Evolutionary conservation across 257 asterid species (phyloP).

Genomic region (Przewalskia tangutica): DNA sequence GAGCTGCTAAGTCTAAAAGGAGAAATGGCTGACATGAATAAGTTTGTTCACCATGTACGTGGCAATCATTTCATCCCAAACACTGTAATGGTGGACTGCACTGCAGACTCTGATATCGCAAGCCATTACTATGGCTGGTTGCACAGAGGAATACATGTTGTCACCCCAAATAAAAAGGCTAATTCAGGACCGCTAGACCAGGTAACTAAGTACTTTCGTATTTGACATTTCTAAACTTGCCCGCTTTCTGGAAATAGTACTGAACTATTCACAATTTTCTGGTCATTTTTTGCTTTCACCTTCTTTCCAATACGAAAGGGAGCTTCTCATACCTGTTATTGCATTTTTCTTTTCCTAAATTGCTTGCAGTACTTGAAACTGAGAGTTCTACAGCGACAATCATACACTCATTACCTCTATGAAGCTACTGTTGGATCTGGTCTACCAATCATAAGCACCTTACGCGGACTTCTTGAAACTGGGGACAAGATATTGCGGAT

Average conservation of each 20-base stretch:
- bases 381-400: constrained; percentile 88
- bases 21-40: constrained; percentile 72
- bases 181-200: constrained; percentile 98
- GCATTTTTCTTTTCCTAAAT: neutral
- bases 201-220: constrained; percentile 28
- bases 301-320: neutral
- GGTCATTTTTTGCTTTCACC: neutral
- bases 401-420: constrained; percentile 90
- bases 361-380: constrained; percentile 72
- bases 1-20: constrained; percentile 50
- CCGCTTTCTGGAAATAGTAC: neutral
- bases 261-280: neutral
- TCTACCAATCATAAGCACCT: constrained; percentile 86
- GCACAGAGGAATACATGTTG: constrained; percentile 84
- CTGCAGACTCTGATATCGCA: constrained; percentile 76
- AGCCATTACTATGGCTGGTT: constrained; percentile 86
- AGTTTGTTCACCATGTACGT: constrained; percentile 84
- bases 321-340: neutral
- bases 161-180: constrained; percentile 98
- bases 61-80: constrained; percentile 90
- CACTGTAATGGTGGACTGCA: constrained; percentile 87
- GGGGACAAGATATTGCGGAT: constrained; percentile 84
- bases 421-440: constrained; percentile 99
- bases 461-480: constrained; percentile 93
- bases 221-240: neutral